These are phyloP conservation scores for Alternaria tenuissima DNA, from an alignment of 2,329 filamentous ascomycete genomes.

Conservation along the genomic window DNA sequence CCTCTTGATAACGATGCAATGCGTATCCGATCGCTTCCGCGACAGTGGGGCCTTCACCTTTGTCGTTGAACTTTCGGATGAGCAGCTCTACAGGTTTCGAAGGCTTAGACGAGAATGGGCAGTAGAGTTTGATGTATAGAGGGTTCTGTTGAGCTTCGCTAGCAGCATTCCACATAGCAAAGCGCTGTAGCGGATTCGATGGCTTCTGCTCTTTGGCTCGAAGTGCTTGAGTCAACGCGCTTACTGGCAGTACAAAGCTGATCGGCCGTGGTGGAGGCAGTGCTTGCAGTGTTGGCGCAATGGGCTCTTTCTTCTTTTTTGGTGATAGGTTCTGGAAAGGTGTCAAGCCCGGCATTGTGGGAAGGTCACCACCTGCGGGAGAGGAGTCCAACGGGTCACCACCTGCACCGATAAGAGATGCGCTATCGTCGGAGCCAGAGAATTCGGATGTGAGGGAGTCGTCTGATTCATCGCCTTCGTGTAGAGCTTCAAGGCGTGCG, in stretches of 20 bases:
- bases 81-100: constrained; percentile 75
- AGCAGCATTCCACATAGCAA: constrained; percentile 78
- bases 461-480: constrained; percentile 52
- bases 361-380: constrained; percentile 52
- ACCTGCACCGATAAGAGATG: constrained; percentile 73
- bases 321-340: constrained; percentile 63
- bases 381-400: constrained; percentile 67
- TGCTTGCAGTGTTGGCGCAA: constrained; percentile 64
- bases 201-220: constrained; percentile 75
- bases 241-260: constrained; percentile 74
- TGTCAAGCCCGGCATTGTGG: constrained; percentile 54
- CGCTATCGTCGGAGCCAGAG: constrained; percentile 64
- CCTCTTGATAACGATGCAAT: constrained; percentile 79
- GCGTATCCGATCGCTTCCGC: constrained; percentile 83
- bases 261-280: constrained; percentile 76
- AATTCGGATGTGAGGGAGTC: constrained; percentile 53
- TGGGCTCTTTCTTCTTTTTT: constrained; percentile 63
- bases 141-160: constrained; percentile 73
- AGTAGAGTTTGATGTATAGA: constrained; percentile 79
- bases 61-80: constrained; percentile 73
- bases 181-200: constrained; percentile 77
- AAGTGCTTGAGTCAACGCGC: constrained; percentile 74
- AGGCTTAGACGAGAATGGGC: constrained; percentile 71
- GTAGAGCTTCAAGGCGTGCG: constrained; percentile 50
- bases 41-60: constrained; percentile 75